Evolutionary conservation across 257 asterid species (phyloP).

Genomic region (Phtheirospermum japonicum): DNA sequence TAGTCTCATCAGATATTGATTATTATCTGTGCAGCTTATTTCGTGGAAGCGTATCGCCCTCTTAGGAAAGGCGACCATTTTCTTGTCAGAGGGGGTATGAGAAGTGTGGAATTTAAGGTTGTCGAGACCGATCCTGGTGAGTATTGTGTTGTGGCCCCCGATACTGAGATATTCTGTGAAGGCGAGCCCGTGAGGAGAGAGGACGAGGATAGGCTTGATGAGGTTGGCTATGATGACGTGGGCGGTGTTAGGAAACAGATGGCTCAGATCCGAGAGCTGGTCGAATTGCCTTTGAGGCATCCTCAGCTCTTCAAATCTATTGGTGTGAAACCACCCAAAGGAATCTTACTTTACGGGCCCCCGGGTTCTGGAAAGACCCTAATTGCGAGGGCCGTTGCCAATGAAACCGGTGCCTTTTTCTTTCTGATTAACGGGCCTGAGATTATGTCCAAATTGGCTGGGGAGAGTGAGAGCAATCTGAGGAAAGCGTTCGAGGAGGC

Average conservation of each 20-base stretch:
- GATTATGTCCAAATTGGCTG: constrained; percentile 59
- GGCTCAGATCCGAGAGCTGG: constrained; percentile 58
- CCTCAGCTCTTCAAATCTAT: constrained; percentile 60
- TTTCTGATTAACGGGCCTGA: constrained; percentile 54
- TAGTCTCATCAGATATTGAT: neutral
- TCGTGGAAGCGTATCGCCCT: constrained; percentile 52
- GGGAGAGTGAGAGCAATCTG: constrained; percentile 59
- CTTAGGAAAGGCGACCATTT: constrained; percentile 55
- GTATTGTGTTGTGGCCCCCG: constrained; percentile 59
- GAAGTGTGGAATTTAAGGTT: constrained; percentile 53
- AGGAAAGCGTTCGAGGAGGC: constrained; percentile 64
- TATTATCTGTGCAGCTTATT: constrained; percentile 37
- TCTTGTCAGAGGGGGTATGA: constrained; percentile 57
- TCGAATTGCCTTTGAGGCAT: constrained; percentile 53
- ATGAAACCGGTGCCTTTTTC: constrained; percentile 59
- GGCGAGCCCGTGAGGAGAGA: constrained; percentile 58
- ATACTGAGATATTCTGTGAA: constrained; percentile 58
- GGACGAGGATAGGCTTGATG: constrained; percentile 53
- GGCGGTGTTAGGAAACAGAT: constrained; percentile 60
- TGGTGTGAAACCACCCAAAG: constrained; percentile 59
- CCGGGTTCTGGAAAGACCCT: constrained; percentile 59
- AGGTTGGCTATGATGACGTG: constrained; percentile 56
- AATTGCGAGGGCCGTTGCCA: constrained; percentile 55
- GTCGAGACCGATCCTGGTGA: constrained; percentile 56
- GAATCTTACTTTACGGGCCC: constrained; percentile 53